A percentile compares a stretch with the other conserved stretches of the same genome.
These are phyloP conservation scores for Nakataea oryzae DNA, from an alignment of 2,329 filamentous ascomycete species.

Conservation along the genomic window DNA sequence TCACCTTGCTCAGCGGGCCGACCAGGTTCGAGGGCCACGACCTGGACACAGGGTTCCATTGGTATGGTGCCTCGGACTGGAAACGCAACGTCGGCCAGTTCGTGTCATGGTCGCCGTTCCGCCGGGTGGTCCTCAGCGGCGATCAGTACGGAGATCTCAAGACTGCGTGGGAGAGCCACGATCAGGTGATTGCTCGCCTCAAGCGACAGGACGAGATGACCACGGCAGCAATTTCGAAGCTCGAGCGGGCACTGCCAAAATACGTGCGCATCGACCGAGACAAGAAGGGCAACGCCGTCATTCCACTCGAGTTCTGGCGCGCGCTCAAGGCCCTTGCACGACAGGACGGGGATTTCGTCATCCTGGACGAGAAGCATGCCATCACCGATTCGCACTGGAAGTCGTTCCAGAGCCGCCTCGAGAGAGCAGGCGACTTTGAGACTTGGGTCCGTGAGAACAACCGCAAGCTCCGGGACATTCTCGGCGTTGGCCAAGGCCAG, in stretches of 20 bases:
- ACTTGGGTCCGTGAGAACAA: conserved; percentile 42
- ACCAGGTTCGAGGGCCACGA: conserved; percentile 10
- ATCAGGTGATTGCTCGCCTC: conserved; percentile 15
- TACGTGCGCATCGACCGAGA: conserved; percentile 43
- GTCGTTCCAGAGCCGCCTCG: conserved; percentile 30
- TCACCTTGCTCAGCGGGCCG: not conserved
- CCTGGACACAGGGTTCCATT: conserved; percentile 12
- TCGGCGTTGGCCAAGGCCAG: conserved; percentile 11
- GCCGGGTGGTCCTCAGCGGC: conserved; percentile 12
- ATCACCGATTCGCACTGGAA: conserved; percentile 36
- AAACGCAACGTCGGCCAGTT: conserved; percentile 12
- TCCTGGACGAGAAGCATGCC: conserved; percentile 28
- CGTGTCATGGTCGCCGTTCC: conserved; percentile 11
- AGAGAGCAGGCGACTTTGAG: conserved; percentile 19
- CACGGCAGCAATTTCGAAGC: conserved; percentile 24
- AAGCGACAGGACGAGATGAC: conserved; percentile 21
- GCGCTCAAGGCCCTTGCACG: conserved; percentile 47
- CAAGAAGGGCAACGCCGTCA: conserved; percentile 37
- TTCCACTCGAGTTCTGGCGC: conserved; percentile 55
- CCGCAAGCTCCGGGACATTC: conserved; percentile 14
- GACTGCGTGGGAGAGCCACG: conserved; percentile 11
- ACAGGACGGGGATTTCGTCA: conserved; percentile 35
- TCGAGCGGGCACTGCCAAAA: conserved; percentile 43
- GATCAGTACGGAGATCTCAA: conserved; percentile 14
- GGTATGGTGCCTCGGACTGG: conserved; percentile 12